Evolutionary conservation across 2,329 filamentous ascomycete species (phyloP).

Genomic region (Clarireedia homoeocarpa): DNA sequence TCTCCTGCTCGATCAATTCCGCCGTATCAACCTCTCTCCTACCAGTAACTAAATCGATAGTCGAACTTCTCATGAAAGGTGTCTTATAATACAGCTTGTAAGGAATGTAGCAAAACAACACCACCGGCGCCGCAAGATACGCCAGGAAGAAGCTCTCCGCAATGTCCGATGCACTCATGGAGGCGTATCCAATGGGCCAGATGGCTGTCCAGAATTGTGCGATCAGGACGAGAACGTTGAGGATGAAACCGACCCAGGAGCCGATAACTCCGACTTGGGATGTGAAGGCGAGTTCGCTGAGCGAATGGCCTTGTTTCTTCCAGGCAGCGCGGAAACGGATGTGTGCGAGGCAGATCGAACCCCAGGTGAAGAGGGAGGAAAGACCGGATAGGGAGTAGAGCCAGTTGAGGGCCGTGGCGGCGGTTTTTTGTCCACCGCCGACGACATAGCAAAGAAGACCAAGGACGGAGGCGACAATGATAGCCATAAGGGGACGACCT

Average conservation of each 20-base stretch:
- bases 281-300: conserved; percentile 59
- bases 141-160: conserved; percentile 49
- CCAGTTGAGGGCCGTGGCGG: conserved; percentile 51
- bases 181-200: conserved; percentile 39
- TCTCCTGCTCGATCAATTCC: conserved; percentile 20
- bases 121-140: conserved; percentile 48
- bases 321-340: conserved; percentile 60
- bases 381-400: conserved; percentile 56
- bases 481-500: conserved; percentile 46
- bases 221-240: conserved; percentile 39
- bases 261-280: conserved; percentile 53
- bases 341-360: conserved; percentile 56
- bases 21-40: conserved; percentile 19
- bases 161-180: conserved; percentile 20
- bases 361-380: conserved; percentile 54
- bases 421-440: conserved; percentile 39
- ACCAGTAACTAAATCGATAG: conserved; percentile 23
- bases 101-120: conserved; percentile 47
- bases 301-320: conserved; percentile 44
- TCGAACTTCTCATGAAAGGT: conserved; percentile 11
- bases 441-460: conserved; percentile 43
- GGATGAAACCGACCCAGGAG: conserved; percentile 51
- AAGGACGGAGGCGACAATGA: conserved; percentile 29
- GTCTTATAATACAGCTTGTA: conserved; percentile 54
- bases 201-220: conserved; percentile 36